phyloP scores from a whole-genome alignment of 202 grass and related monocot species.

The Schoenoplectus tabernaemontani region DNA sequence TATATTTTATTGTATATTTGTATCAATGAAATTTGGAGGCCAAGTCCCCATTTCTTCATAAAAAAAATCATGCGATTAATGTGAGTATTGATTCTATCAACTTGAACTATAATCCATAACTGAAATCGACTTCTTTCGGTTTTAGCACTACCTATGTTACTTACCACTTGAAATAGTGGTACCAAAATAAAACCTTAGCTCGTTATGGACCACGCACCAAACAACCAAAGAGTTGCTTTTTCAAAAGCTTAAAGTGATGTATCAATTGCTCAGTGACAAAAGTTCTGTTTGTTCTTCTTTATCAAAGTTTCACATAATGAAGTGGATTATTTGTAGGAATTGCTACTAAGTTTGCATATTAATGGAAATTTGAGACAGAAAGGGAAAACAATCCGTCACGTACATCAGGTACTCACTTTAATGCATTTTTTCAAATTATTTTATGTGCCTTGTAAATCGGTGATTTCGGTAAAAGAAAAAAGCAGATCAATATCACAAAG shows the following conservation, averaged over 20 bases:
- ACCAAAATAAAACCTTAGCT: neutral
- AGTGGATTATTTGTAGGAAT: slow-evolving; percentile 19
- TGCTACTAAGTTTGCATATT: neutral
- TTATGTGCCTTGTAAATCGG: neutral
- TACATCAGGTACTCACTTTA: neutral
- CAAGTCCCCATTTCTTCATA: too few species aligned
- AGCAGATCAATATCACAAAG: too few species aligned
- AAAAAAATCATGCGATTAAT: neutral
- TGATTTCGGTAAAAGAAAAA: too few species aligned
- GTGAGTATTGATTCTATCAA: neutral
- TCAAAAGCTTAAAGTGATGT: slow-evolving; percentile 9
- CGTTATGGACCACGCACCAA: neutral
- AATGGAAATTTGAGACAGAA: slow-evolving; percentile 6
- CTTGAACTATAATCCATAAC: neutral
- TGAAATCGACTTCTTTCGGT: slow-evolving; percentile 6
- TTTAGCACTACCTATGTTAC: neutral
- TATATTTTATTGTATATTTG: too few species aligned
- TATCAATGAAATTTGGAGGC: too few species aligned
- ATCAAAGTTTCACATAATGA: neutral
- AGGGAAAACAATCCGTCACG: neutral
- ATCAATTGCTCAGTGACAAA: neutral
- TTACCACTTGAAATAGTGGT: slow-evolving; percentile 7
- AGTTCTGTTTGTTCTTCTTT: neutral
- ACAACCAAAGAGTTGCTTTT: neutral
- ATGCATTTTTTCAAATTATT: neutral